Conservation (phyloP, 345 rosid species). For the Citrus australasica region DNA sequence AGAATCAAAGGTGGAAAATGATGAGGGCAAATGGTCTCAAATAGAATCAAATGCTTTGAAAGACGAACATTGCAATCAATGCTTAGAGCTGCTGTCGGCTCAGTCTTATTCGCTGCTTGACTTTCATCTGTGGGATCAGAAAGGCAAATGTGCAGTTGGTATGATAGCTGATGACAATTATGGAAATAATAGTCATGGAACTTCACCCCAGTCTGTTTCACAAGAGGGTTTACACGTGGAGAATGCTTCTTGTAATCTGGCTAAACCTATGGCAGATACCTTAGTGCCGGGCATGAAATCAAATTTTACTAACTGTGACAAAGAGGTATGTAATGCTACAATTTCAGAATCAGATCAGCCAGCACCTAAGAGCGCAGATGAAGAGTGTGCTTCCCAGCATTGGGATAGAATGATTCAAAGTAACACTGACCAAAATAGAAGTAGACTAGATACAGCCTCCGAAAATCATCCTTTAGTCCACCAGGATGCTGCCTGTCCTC, state of each 20-base stretch:
- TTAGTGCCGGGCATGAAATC: background rate
- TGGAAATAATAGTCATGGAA: background rate
- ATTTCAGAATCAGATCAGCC: background rate
- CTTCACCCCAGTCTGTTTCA: constrained; percentile 10
- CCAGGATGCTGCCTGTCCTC: background rate
- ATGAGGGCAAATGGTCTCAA: constrained; percentile 4
- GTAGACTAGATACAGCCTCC: background rate
- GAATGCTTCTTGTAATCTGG: background rate
- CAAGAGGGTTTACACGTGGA: background rate
- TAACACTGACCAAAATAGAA: background rate
- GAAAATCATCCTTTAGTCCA: background rate
- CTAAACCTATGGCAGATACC: constrained; percentile 1
- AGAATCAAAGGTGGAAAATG: background rate
- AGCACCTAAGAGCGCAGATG: background rate
- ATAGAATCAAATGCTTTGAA: background rate
- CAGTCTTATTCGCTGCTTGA: constrained; percentile 1
- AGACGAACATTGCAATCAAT: constrained; percentile 2
- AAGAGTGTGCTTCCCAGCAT: background rate
- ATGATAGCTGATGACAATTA: background rate
- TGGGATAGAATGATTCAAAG: background rate
- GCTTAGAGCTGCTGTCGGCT: background rate
- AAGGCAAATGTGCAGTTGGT: constrained; percentile 17
- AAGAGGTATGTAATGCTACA: background rate
- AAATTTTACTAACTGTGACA: background rate
- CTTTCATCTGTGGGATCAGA: constrained; percentile 23